Conservation (phyloP, 495 filamentous ascomycete species). For the Podospora fimiseda region DNA sequence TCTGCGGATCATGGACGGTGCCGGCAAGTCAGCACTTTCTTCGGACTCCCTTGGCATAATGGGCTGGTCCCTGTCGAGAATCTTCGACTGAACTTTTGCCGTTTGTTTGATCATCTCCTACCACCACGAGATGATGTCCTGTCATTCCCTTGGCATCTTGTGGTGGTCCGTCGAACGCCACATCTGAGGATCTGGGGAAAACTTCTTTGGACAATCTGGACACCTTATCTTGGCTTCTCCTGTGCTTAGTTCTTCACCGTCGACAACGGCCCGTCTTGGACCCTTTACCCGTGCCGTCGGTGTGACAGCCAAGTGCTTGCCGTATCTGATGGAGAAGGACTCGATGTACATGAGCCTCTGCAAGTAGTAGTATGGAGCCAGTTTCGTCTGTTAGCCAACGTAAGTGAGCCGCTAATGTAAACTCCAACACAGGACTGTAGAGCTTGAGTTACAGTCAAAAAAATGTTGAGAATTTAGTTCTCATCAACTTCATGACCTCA, state of each 20-base stretch:
- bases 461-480: too few relatives aligned
- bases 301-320: not conserved
- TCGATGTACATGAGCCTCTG: not conserved
- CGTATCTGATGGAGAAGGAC: not conserved
- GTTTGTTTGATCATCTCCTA: conserved; percentile 23
- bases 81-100: conserved; percentile 3
- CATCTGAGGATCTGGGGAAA: conserved; percentile 16
- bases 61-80: conserved; percentile 14
- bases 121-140: conserved; percentile 8
- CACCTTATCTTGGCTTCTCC: not conserved
- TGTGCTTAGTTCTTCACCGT: not conserved
- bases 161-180: conserved; percentile 1
- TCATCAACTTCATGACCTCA: not conserved
- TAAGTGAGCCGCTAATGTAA: not conserved
- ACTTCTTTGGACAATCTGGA: not conserved
- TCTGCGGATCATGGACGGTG: conserved; percentile 1
- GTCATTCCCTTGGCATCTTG: not conserved
- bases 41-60: conserved; percentile 8
- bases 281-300: conserved; percentile 13
- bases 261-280: conserved; percentile 2
- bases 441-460: too few relatives aligned
- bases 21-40: not conserved
- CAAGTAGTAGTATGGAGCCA: not conserved
- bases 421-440: not conserved
- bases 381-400: not conserved